Base-by-base conservation (phyloP, 1,139 yeast genomes). In the Meyerozyma elateridarum region DNA sequence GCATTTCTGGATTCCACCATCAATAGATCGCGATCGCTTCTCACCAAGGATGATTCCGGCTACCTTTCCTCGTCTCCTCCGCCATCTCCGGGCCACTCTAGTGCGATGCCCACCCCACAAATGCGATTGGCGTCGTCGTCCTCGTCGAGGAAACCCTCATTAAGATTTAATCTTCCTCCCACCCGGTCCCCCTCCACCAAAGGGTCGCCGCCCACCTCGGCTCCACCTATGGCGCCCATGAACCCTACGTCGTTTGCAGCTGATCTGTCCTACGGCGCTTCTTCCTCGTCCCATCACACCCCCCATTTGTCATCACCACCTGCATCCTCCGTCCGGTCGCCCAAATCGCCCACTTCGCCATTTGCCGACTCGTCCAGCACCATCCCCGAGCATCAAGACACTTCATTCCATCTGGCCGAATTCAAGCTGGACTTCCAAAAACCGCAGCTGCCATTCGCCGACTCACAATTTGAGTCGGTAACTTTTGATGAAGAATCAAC, bases 31-130 rank as follows among this genome's bases (percentile, higher is more conserved):
- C 25, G 22, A 13, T 25, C 4, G n/a, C 25, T 18, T 15, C 28
- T 28, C 25, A 24, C 31, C 27, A 29, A 36, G 28, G 34, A 22
- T 22, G 33, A 7, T 29, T 20, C 36, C 37, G 29, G 12, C 19
- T 34, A 8, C 27, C 34, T 18, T 11, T 29, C 20, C 28, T 36
- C 4, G 24, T 29, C 5, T 22, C 34, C n/a, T 21, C 30, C 11
- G 34, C 29, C 11, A 32, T 27, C 15, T 32, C 20, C 30, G 32
- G 33, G 17, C 31, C 27, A 16, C 34, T 17, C 29, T 36, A 34
- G 45, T 33, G 55, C 49, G 12, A 29, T 52, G 30, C 62, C 64
- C 1, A 59, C 63, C 1, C 64, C 64, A 9, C 54, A 51, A 24
- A 25, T 59, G 13, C 46, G 47, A 19, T 39, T 44, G 4, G 52